Evolutionary conservation across 1,284 basidiomycete genomes (phyloP).

Genomic region (Mycosarcoma maydis): DNA sequence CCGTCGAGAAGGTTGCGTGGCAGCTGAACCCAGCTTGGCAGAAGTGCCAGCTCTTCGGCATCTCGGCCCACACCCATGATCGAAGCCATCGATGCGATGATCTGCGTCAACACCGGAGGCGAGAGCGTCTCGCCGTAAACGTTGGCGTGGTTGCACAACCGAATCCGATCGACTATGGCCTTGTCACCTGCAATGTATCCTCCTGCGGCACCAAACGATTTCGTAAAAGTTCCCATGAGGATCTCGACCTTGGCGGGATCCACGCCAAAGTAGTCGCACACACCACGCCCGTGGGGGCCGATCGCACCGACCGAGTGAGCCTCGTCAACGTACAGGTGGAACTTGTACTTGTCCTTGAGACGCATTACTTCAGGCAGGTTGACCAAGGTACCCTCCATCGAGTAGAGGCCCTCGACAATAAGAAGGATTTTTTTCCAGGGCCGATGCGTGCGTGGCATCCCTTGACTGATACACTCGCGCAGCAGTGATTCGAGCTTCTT

Average conservation of each 20-base stretch:
- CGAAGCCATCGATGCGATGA: conserved; percentile 89
- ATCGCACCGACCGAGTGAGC: conserved; percentile 97
- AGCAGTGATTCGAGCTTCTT: conserved; percentile 81
- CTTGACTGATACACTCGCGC: conserved; percentile 92
- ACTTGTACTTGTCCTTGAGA: conserved; percentile 97
- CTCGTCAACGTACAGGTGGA: conserved; percentile 95
- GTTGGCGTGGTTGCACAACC: conserved; percentile 83
- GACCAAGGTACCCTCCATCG: conserved; percentile 95
- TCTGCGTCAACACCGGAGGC: conserved; percentile 89
- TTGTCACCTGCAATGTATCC: conserved; percentile 92
- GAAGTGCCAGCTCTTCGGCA: conserved; percentile 55
- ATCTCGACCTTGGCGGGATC: conserved; percentile 85
- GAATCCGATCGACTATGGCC: conserved; percentile 80
- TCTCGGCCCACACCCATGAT: conserved; percentile 80
- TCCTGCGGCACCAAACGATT: conserved; percentile 96
- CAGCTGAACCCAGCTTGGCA: conserved; percentile 61
- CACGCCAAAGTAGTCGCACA: conserved; percentile 92
- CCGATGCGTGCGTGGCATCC: conserved; percentile 93
- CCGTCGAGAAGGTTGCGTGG: conserved; percentile 57
- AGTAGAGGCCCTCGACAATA: conserved; percentile 94
- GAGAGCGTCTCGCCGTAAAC: conserved; percentile 90
- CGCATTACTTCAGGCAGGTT: conserved; percentile 85
- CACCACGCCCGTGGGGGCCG: conserved; percentile 91
- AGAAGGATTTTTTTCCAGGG: conserved; percentile 99
- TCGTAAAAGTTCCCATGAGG: conserved; percentile 99